Percentiles rank a stretch among this genome's conserved stretches.
Evolutionary conservation across 225 moss, liverwort and hornwort genomes (phyloP).

Genomic region (Marchantia polymorpha): DNA sequence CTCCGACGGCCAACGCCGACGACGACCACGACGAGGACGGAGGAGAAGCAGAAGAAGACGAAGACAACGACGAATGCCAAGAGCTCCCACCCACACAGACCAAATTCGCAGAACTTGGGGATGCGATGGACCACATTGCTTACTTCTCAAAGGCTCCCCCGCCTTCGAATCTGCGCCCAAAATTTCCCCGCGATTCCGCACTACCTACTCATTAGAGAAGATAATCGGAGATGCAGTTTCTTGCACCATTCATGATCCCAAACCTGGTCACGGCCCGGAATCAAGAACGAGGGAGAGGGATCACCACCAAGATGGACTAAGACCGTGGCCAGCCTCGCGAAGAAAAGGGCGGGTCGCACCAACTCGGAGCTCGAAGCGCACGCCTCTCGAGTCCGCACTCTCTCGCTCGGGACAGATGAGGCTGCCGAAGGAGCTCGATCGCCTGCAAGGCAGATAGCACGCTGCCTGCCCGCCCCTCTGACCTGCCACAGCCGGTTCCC

Average conservation of each 20-base stretch:
- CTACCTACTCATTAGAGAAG: not conserved
- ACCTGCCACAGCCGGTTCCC: too few species aligned
- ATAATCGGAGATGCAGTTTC: not conserved
- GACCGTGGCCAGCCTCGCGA: not conserved
- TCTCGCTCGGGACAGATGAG: not conserved
- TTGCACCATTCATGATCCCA: not conserved
- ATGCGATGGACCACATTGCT: slow-evolving; percentile 24
- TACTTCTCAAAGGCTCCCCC: not conserved
- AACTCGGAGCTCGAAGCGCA: too few species aligned
- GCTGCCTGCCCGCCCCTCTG: too few species aligned
- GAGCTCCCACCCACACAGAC: not conserved
- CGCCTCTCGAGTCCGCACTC: too few species aligned
- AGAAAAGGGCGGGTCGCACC: too few species aligned
- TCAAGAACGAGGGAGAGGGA: not conserved
- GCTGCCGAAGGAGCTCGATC: not conserved
- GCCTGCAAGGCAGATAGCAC: too few species aligned
- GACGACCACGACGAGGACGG: not conserved
- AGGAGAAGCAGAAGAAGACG: not conserved
- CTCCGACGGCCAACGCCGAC: not conserved
- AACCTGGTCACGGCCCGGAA: not conserved
- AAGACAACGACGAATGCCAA: not conserved
- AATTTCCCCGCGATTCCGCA: not conserved
- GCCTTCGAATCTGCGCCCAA: not conserved
- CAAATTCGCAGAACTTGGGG: slow-evolving; percentile 2
- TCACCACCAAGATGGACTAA: not conserved